Percentiles rank a stretch among this genome's conserved stretches.
These are phyloP conservation scores for Pelargonium cotyledonis DNA, from an alignment of 441 rosid species.

Conservation along the genomic window DNA sequence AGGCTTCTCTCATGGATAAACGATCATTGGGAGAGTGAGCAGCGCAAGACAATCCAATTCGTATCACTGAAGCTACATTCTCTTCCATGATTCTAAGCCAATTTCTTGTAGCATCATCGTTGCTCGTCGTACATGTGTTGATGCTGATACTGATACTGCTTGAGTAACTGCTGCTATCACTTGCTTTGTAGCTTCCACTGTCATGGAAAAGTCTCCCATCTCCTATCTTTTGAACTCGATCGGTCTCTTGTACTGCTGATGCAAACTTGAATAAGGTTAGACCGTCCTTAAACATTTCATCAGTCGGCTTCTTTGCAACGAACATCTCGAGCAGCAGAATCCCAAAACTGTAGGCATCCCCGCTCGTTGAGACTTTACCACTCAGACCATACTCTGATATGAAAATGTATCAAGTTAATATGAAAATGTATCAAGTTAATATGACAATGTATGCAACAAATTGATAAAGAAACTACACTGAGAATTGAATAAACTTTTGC, in stretches of 20 bases:
- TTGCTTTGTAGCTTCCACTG: background rate
- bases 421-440: background rate
- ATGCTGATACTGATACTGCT: too few relatives aligned
- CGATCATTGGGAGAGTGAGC: conserved; percentile 15
- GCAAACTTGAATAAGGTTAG: conserved; percentile 18
- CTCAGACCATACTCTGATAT: conserved; percentile 25
- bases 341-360: conserved; percentile 29
- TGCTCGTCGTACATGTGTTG: background rate
- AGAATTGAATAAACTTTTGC: background rate
- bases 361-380: conserved; percentile 21
- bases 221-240: background rate
- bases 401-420: background rate
- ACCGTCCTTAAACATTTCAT: conserved; percentile 28
- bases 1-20: conserved; percentile 19
- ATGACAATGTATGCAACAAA: background rate
- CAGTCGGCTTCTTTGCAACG: conserved; percentile 23
- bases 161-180: too few relatives aligned
- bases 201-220: conserved; percentile 9
- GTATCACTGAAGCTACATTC: background rate
- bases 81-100: background rate
- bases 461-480: background rate
- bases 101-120: background rate
- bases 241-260: background rate
- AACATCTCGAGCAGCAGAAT: conserved; percentile 27
- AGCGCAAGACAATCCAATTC: conserved; percentile 20